Evolutionary conservation across 371 early-diverging fungal genomes (phyloP), one percentile per base, ranked within the genome.

Genomic region (Syncephalis fuscata): DNA sequence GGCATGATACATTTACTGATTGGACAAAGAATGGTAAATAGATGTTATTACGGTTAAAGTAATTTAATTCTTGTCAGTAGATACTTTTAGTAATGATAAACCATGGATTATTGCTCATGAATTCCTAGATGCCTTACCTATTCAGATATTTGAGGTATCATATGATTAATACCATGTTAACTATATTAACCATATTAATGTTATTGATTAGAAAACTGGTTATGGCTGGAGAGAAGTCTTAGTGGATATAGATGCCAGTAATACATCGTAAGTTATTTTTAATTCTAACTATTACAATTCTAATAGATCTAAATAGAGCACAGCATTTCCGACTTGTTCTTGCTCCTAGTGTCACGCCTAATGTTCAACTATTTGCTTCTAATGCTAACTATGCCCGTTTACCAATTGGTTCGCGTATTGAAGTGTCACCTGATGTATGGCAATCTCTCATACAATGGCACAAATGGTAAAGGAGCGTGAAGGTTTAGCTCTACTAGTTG

Each of bases 81-180:
- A 32, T 32, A 32, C 24, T 48, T 40, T 48, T 32, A 7, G 7
- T 11, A 4, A 32, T 32, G 32, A 32, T 7, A 4, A 32, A 32
- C 32, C 32, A 32, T 32, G 32, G 32, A 32, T 82, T 10, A 69
- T 87, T 53, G 85, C 94, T 0, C 93, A 96, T 65, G 97, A 96
- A 64, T 93, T 94, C 44, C 92, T 97, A 65, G 97, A 97, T 57
- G 96, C 97, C 1, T 62, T 97, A 27, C 93, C 97, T 0, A 71
- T 95, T 24, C 81, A 85, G 63, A 76, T 74, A 52, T 92, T 91
- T 56, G 68, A 86, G 63, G 80, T 81, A 66, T 20, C 27, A 15
- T 17, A 21, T 23, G 26, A 19, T 25, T 39, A 20, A 10, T 22
- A 14, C 14, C 37, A 16, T 40, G 42, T 40, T 49, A 20, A 22